These are phyloP conservation scores for Cladophialophora exuberans DNA, from an alignment of 2,329 filamentous ascomycete genomes.

Conservation along the genomic window DNA sequence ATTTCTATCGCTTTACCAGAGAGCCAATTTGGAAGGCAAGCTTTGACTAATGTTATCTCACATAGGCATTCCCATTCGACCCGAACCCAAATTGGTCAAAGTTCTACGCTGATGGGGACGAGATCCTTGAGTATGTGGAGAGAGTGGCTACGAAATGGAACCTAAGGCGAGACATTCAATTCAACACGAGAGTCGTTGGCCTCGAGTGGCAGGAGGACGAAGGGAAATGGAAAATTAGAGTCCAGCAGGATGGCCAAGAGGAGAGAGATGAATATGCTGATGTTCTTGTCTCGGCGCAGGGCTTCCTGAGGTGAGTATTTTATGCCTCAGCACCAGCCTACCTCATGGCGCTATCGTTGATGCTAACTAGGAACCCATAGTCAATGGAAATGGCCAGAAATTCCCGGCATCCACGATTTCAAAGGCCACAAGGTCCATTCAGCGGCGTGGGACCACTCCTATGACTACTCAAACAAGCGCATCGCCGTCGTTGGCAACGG, in stretches of 20 bases:
- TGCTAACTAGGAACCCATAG: constrained; percentile 3
- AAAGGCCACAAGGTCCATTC: constrained; percentile 36
- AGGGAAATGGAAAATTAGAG: constrained; percentile 43
- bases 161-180: constrained; percentile 43
- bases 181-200: constrained; percentile 42
- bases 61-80: constrained; percentile 40
- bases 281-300: constrained; percentile 42
- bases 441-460: constrained; percentile 35
- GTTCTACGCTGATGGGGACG: constrained; percentile 45
- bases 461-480: constrained; percentile 34
- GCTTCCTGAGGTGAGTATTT: constrained; percentile 32
- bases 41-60: neutral
- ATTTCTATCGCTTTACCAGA: constrained; percentile 44
- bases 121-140: constrained; percentile 49
- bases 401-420: constrained; percentile 34
- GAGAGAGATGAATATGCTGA: constrained; percentile 37
- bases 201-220: constrained; percentile 44
- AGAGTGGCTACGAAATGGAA: constrained; percentile 44
- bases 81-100: constrained; percentile 49
- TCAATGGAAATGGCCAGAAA: constrained; percentile 38
- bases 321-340: neutral
- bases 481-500: constrained; percentile 40
- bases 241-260: constrained; percentile 35
- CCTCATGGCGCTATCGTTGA: neutral
- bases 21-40: constrained; percentile 13